phyloP scores from a whole-genome alignment of 208 protist species.

The Trypanosoma boissoni region DNA sequence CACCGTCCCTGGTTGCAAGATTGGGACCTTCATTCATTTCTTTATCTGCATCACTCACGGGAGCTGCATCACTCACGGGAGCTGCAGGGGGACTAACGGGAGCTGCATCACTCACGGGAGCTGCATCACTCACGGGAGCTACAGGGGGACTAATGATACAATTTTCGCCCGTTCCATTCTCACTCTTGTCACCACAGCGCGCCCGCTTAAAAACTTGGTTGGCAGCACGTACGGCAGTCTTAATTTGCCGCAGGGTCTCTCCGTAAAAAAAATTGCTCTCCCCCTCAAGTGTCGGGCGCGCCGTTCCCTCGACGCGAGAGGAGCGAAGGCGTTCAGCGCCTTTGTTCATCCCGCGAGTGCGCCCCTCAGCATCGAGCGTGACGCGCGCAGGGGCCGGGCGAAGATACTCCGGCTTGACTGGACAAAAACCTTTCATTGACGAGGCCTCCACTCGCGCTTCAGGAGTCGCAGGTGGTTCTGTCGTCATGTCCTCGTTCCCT shows the following conservation, averaged over 20 bases:
- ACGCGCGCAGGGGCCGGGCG: conserved; percentile 51
- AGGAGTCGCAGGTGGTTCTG: neutral
- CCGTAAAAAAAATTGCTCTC: conserved; percentile 76
- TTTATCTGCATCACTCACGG: neutral
- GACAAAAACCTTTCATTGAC: conserved; percentile 57
- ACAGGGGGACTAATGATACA: neutral
- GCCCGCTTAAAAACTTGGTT: conserved; percentile 21
- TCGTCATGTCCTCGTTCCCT: too few relatives aligned
- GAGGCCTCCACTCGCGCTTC: neutral
- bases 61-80: conserved; percentile 16
- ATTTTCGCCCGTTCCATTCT: neutral
- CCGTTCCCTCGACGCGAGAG: conserved; percentile 43
- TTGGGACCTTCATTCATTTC: neutral
- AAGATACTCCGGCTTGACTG: conserved; percentile 60
- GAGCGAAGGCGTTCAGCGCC: conserved; percentile 55
- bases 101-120: conserved; percentile 23
- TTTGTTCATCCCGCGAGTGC: conserved; percentile 82
- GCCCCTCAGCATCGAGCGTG: conserved; percentile 53
- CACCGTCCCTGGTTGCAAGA: conserved; percentile 12
- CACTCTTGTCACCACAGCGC: conserved; percentile 12
- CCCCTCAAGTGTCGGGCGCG: conserved; percentile 59
- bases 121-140: conserved; percentile 14
- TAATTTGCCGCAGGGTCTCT: conserved; percentile 51
- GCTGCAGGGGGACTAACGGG: neutral
- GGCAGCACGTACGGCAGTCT: conserved; percentile 38